These are phyloP conservation scores for Cordyceps javanica DNA, from an alignment of 2,329 filamentous ascomycete species.

Conservation along the genomic window DNA sequence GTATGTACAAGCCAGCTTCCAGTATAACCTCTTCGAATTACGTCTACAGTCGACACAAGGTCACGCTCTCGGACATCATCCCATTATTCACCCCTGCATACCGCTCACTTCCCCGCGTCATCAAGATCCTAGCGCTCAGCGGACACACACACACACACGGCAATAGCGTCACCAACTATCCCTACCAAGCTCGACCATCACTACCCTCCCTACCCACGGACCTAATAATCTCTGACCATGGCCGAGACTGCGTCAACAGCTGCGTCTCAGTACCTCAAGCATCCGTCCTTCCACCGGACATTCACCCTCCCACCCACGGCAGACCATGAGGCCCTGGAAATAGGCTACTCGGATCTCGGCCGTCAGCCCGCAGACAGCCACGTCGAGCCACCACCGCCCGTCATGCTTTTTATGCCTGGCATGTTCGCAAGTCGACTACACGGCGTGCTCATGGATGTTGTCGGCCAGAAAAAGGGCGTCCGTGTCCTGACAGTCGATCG, in stretches of 20 bases:
- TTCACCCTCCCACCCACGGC: slow-evolving; percentile 20
- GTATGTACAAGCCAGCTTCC: too few species aligned
- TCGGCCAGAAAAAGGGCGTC: slow-evolving; percentile 25
- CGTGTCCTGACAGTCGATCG: slow-evolving; percentile 28
- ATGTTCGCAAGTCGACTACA: slow-evolving; percentile 23
- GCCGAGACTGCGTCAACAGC: not conserved
- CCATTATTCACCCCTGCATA: too few species aligned
- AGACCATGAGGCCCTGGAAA: slow-evolving; percentile 16
- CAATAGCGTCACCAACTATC: not conserved
- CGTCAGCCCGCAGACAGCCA: not conserved
- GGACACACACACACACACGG: not conserved
- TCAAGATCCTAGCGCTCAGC: not conserved
- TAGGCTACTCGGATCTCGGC: slow-evolving; percentile 25
- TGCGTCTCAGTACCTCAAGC: not conserved
- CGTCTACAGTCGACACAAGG: too few species aligned
- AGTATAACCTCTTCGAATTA: too few species aligned
- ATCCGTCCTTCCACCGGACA: slow-evolving; percentile 18
- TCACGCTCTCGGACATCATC: too few species aligned
- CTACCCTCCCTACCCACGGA: not conserved
- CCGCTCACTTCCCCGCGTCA: too few species aligned
- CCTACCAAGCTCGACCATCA: not conserved
- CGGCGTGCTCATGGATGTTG: slow-evolving; percentile 24
- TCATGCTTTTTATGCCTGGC: slow-evolving; percentile 24
- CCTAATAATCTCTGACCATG: too few species aligned
- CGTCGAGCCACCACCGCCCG: slow-evolving; percentile 17